Percentiles rank a stretch among this genome's conserved stretches.
phyloP scores from a whole-genome alignment of 2,329 filamentous ascomycete species.

The Microsporum audouinii region DNA sequence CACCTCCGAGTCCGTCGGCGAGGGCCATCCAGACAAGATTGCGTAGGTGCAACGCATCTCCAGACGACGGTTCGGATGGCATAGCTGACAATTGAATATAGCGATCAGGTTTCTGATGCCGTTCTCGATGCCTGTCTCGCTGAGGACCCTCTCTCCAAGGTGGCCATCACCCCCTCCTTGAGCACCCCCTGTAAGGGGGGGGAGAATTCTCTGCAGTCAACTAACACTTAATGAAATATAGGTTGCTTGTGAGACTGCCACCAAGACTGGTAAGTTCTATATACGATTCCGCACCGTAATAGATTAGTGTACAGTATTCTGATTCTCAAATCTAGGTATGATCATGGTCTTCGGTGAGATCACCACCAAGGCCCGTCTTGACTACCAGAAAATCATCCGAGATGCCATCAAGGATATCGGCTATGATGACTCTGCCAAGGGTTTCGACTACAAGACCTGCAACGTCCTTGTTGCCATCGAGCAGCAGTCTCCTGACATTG shows the following conservation, averaged over 20 bases:
- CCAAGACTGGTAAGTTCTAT: constrained; percentile 71
- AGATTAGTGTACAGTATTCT: background rate
- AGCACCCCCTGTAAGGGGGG: background rate
- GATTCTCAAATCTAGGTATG: constrained; percentile 44
- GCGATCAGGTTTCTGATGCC: constrained; percentile 95
- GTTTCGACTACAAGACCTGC: constrained; percentile 99
- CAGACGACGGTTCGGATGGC: constrained; percentile 11
- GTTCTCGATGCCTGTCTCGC: constrained; percentile 94
- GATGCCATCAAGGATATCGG: constrained; percentile 94
- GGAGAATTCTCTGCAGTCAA: background rate
- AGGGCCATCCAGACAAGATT: constrained; percentile 93
- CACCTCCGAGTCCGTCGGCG: constrained; percentile 82
- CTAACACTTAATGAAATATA: constrained; percentile 11
- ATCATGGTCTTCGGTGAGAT: constrained; percentile 99
- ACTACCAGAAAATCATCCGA: constrained; percentile 98
- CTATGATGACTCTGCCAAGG: constrained; percentile 93
- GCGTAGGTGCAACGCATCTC: constrained; percentile 41
- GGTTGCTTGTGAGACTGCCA: constrained; percentile 95
- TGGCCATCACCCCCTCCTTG: constrained; percentile 15
- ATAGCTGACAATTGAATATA: constrained; percentile 20
- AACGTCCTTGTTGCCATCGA: constrained; percentile 98
- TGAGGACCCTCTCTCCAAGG: constrained; percentile 94
- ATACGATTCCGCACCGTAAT: background rate
- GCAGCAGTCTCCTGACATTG: constrained; percentile 97
- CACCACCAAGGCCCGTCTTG: constrained; percentile 85